Base-by-base conservation (phyloP, 306 rosid species). In the Rosa multiflora region DNA sequence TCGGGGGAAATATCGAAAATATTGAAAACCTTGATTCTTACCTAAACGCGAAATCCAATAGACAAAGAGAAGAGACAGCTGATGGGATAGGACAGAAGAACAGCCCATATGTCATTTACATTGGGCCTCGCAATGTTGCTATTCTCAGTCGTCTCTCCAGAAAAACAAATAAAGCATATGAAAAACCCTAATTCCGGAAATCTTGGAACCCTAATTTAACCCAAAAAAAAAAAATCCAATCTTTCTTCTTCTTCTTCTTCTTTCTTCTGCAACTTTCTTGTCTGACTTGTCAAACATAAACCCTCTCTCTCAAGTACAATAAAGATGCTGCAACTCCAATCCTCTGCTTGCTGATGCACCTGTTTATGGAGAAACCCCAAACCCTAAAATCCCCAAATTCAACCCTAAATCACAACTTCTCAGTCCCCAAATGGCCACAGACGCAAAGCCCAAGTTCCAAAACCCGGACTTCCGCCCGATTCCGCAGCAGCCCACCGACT, bases 391-490 rank as follows among this genome's bases (percentile, higher is more conserved):
- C 47, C 55, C 11, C 76, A 42, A 80, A 20, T 20, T 48, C 48
- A 10, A 20, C 61, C 13, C 35, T 35, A 49, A 47, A 48, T 64
- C 71, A 56, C 29, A 44, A 55, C 21, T 81, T 81, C 52, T 37
- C 72, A 1, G 21, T 71, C 70, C 73, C 80, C 78, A 53, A 74
- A 90, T 89, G 98, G 94, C 93, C 67, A 85, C 98, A 8, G 97
- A 93, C 63, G 94, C 91, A 8, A 84, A 90, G 37, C 53, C 93
- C 68, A 88, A 91, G 79, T 93, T 93, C 87, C 81, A 87, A 72
- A 91, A 88, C 75, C 90, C 89, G 10, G 97, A 93, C 56, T 93
- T 88, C 76, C 82, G 84, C 9, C 87, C 90, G 15, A 62, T 83
- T 13, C 77, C 88, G 4, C 61, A 6, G 26, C 82, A 83, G 75